Percentiles rank a stretch among this genome's conserved stretches.
These are phyloP conservation scores for Tuber microsphaerosporum DNA, from an alignment of 495 filamentous ascomycete genomes.

Conservation along the genomic window DNA sequence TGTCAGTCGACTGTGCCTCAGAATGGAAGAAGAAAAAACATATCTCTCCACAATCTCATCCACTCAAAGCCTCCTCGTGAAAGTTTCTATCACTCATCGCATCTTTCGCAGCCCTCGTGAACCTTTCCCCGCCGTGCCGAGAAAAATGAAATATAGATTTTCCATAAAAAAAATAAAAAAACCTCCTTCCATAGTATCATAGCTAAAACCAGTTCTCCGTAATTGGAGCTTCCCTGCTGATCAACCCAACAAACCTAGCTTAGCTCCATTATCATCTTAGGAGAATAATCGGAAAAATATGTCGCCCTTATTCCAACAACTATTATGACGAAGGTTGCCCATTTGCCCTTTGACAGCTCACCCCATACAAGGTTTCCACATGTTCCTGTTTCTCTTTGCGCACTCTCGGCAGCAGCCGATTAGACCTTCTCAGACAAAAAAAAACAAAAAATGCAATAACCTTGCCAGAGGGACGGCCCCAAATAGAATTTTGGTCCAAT, in stretches of 20 bases:
- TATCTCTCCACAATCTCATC: neutral
- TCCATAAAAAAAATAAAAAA: neutral
- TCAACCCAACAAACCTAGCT: neutral
- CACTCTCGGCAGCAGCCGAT: neutral
- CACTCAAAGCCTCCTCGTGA: neutral
- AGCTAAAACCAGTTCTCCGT: neutral
- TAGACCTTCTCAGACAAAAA: too few species aligned
- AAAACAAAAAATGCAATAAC: too few species aligned
- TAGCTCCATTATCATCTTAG: neutral
- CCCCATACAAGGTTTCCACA: neutral
- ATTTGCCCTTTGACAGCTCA: constrained; percentile 5
- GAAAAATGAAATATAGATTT: neutral
- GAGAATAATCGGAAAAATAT: constrained; percentile 4
- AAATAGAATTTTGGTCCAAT: too few species aligned
- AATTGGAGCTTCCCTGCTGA: neutral
- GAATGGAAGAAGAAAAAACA: neutral
- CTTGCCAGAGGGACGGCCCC: too few species aligned
- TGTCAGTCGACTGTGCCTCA: neutral
- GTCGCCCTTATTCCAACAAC: neutral
- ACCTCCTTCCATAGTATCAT: neutral
- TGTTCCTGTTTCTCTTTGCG: neutral
- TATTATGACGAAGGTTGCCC: neutral
- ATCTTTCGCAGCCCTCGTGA: neutral
- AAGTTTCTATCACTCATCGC: neutral
- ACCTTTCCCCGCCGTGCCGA: neutral